Percentiles rank a stretch among this genome's conserved stretches.
These are phyloP conservation scores for Babesia bovis DNA, from an alignment of 169 alveolate species.

Conservation along the genomic window DNA sequence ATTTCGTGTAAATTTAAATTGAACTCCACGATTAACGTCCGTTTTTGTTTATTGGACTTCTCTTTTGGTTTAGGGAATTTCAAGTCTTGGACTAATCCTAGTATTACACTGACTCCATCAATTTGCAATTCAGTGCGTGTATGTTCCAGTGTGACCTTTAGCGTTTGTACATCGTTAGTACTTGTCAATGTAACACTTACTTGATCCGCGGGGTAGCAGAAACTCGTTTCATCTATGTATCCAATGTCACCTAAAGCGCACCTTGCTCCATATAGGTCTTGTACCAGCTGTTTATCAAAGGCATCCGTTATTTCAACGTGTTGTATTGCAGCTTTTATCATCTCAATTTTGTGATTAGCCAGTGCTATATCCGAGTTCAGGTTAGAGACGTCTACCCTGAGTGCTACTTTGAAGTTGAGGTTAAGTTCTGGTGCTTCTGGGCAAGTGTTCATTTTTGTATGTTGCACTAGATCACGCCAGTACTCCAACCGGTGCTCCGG, in stretches of 20 bases:
- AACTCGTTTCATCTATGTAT: neutral
- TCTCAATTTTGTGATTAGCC: neutral
- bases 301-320: conserved; percentile 9
- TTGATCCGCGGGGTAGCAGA: conserved; percentile 22
- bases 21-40: neutral
- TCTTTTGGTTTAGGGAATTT: neutral
- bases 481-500: neutral
- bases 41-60: neutral
- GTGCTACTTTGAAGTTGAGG: conserved; percentile 5
- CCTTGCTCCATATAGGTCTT: conserved; percentile 12
- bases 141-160: conserved; percentile 25
- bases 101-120: conserved; percentile 14
- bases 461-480: conserved; percentile 9
- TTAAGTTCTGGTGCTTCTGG: neutral
- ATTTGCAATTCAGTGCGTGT: conserved; percentile 22
- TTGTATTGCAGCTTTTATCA: conserved; percentile 7
- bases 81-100: conserved; percentile 19
- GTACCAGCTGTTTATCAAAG: neutral
- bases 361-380: conserved; percentile 13
- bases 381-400: neutral
- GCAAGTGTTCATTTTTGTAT: neutral
- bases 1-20: conserved; percentile 9
- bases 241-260: conserved; percentile 14
- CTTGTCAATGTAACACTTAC: neutral
- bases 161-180: neutral